These are phyloP conservation scores for Xylaria sp. DNA, from an alignment of 495 filamentous ascomycete species.

Conservation along the genomic window DNA sequence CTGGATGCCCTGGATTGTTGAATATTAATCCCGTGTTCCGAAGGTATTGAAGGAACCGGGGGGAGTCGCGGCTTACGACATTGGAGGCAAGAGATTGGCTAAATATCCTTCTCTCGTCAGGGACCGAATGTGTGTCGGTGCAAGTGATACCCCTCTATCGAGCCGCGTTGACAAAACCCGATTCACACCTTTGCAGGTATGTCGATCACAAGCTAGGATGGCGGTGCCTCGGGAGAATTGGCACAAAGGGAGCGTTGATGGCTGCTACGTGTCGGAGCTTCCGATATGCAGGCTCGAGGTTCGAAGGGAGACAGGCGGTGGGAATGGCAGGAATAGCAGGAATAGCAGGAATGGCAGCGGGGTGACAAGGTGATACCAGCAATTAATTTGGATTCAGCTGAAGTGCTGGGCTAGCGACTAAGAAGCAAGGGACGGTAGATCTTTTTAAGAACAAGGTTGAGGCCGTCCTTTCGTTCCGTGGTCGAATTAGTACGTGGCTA, in stretches of 20 bases:
- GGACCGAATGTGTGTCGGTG: conserved; percentile 31
- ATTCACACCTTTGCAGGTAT: background rate
- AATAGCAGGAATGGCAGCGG: conserved; percentile 22
- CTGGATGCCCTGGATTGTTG: conserved; percentile 21
- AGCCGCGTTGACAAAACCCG: conserved; percentile 14
- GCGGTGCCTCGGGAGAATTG: conserved; percentile 8
- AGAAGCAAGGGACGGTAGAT: background rate
- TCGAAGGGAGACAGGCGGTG: background rate
- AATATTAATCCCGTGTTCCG: conserved; percentile 25
- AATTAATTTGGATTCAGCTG: conserved; percentile 18
- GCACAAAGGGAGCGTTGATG: background rate
- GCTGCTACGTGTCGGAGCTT: conserved; percentile 28
- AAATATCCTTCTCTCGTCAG: conserved; percentile 50
- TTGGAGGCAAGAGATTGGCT: conserved; percentile 48
- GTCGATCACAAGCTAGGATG: background rate
- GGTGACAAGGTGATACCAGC: conserved; percentile 6
- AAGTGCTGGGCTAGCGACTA: conserved; percentile 8
- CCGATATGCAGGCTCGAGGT: conserved; percentile 20
- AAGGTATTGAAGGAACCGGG: conserved; percentile 23
- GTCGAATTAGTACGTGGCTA: conserved; percentile 17
- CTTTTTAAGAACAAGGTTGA: conserved; percentile 1
- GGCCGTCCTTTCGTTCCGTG: conserved; percentile 23
- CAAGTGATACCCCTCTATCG: background rate
- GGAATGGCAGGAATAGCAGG: conserved; percentile 20
- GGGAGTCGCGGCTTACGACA: conserved; percentile 53